Percentiles rank a stretch among this genome's conserved stretches.
phyloP scores from a whole-genome alignment of 441 rosid species.

The Eugenia klotzschiana region DNA sequence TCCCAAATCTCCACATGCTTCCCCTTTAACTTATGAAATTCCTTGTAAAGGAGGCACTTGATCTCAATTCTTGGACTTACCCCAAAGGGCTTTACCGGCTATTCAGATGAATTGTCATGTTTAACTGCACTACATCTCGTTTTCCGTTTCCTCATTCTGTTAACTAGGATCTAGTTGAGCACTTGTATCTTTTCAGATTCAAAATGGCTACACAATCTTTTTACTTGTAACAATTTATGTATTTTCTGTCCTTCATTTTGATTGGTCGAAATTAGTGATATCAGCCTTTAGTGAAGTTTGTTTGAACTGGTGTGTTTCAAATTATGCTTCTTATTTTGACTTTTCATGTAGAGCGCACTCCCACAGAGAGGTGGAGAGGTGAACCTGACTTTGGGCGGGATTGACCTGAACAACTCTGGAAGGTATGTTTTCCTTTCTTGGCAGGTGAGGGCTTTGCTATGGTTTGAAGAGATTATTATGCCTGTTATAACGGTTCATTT shows the following conservation, averaged over 20 bases:
- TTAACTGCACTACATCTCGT: not conserved
- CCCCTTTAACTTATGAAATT: not conserved
- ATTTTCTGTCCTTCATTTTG: not conserved
- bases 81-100: not conserved
- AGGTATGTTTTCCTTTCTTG: conserved; percentile 32
- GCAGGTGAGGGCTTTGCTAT: not conserved
- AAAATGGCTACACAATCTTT: not conserved
- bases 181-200: not conserved
- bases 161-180: not conserved
- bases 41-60: not conserved
- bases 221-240: not conserved
- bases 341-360: conserved; percentile 51
- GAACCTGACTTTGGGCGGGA: conserved; percentile 88
- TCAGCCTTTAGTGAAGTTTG: not conserved
- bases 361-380: conserved; percentile 95
- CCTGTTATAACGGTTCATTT: conserved; percentile 9
- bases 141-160: not conserved
- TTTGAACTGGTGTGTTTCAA: not conserved
- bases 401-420: conserved; percentile 94
- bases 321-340: conserved; percentile 1
- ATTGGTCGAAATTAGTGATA: not conserved
- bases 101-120: not conserved
- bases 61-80: not conserved
- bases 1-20: not conserved
- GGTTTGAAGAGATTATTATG: not conserved